These are phyloP conservation scores for Capsaspora owczarzaki DNA, from an alignment of 78 protist genomes.

Conservation along the genomic window DNA sequence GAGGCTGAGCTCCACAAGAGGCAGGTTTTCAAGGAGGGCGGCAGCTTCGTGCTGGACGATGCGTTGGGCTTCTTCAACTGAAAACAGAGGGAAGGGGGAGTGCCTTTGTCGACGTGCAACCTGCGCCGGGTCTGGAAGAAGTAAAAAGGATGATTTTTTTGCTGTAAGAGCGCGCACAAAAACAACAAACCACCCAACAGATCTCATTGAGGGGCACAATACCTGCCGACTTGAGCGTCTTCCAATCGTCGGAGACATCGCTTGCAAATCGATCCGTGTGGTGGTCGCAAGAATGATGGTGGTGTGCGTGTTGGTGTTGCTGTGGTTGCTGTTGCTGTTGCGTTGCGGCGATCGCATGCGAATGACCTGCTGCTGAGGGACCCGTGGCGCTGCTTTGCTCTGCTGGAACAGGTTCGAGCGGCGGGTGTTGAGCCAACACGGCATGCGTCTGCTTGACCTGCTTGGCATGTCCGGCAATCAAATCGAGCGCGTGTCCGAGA, in stretches of 20 bases:
- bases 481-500: constrained; percentile 11
- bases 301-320: background rate
- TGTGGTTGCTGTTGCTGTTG: background rate
- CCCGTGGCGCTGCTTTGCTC: background rate
- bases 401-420: background rate
- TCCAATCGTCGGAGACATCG: no score
- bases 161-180: no score
- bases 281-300: background rate
- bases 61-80: background rate
- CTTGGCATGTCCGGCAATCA: background rate
- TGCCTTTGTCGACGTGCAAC: background rate
- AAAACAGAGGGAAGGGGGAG: background rate
- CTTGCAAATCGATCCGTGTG: no score
- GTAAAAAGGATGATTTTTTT: no score
- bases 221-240: no score
- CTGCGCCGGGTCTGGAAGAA: background rate
- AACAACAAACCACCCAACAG: no score
- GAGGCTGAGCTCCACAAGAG: no score
- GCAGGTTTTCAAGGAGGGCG: background rate
- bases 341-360: background rate
- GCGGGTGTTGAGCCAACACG: background rate
- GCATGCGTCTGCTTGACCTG: background rate
- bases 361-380: background rate
- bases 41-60: background rate
- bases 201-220: no score